A percentile compares a stretch with the other conserved stretches of the same genome.
Evolutionary conservation across 305 asterid genomes (phyloP).

Genomic region (Vinca major): DNA sequence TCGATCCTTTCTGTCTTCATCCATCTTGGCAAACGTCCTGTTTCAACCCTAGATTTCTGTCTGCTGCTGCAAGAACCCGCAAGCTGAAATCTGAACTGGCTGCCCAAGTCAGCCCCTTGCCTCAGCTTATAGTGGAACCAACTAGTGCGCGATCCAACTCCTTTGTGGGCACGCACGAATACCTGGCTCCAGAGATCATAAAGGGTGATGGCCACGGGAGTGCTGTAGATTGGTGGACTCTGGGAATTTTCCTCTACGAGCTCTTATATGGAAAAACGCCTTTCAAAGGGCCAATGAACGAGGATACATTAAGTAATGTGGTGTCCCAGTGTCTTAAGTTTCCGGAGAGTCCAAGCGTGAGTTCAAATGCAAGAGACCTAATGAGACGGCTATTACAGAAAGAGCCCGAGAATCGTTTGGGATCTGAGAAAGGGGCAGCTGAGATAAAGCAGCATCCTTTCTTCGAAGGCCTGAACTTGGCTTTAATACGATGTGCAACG

Average conservation of each 20-base stretch:
- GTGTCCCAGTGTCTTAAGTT: constrained; percentile 57
- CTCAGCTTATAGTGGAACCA: constrained; percentile 84
- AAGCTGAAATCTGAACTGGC: constrained; percentile 52
- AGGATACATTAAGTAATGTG: constrained; percentile 61
- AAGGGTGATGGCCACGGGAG: constrained; percentile 93
- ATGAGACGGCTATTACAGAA: constrained; percentile 57
- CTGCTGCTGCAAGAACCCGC: constrained; percentile 49
- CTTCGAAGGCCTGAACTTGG: constrained; percentile 84
- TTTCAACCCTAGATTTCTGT: constrained; percentile 55
- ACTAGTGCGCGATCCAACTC: constrained; percentile 74
- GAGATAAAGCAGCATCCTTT: constrained; percentile 82
- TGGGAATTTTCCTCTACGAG: constrained; percentile 69
- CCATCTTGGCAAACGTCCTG: constrained; percentile 82
- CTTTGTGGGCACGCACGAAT: constrained; percentile 87
- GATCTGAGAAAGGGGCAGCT: constrained; percentile 66
- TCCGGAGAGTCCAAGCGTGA: constrained; percentile 56
- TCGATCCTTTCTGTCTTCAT: constrained; percentile 77
- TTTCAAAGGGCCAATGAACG: constrained; percentile 54
- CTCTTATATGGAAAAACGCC: constrained; percentile 81
- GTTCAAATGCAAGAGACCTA: constrained; percentile 65
- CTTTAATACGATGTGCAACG: constrained; percentile 61
- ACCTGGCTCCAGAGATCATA: constrained; percentile 88
- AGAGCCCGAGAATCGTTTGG: constrained; percentile 72
- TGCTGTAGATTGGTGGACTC: constrained; percentile 94
- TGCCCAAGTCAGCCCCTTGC: constrained; percentile 53